A percentile compares a stretch with the other conserved stretches of the same genome.
phyloP scores from a whole-genome alignment of 2,329 filamentous ascomycete species.

The Eurotiales sp. region DNA sequence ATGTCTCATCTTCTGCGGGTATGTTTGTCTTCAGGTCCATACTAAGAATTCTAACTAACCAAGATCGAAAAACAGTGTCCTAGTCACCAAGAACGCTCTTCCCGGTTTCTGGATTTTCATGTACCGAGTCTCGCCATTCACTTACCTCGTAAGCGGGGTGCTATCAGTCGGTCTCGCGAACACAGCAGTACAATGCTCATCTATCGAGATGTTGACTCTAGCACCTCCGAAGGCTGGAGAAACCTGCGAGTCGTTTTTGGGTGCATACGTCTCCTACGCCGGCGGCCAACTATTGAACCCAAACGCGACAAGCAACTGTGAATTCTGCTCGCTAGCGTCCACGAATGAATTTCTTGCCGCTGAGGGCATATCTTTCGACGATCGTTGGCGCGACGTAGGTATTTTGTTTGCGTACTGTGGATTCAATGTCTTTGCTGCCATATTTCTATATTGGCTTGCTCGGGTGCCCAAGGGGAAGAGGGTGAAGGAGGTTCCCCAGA shows the following conservation, averaged over 20 bases:
- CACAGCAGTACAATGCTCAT: conserved; percentile 29
- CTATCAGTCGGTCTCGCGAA: conserved; percentile 32
- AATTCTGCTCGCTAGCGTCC: conserved; percentile 38
- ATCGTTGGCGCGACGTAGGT: conserved; percentile 53
- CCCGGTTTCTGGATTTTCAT: conserved; percentile 77
- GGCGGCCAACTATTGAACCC: conserved; percentile 62
- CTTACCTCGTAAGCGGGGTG: conserved; percentile 51
- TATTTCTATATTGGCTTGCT: conserved; percentile 52
- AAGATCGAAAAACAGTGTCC: conserved; percentile 44
- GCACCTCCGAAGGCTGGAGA: conserved; percentile 53
- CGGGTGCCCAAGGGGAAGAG: conserved; percentile 40
- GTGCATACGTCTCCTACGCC: conserved; percentile 49
- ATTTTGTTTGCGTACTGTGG: conserved; percentile 51
- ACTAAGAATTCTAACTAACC: neutral
- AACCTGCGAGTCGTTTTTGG: conserved; percentile 62
- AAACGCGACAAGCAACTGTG: conserved; percentile 55
- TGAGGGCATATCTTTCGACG: conserved; percentile 41
- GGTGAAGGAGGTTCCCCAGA: conserved; percentile 10
- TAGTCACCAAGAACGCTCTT: conserved; percentile 56
- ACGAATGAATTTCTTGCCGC: conserved; percentile 50
- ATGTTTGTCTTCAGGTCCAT: conserved; percentile 1
- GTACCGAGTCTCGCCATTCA: conserved; percentile 66
- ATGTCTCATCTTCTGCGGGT: conserved; percentile 55
- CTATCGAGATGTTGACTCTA: conserved; percentile 32
- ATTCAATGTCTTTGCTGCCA: conserved; percentile 51